Evolutionary conservation across 768 basidiomycete genomes (phyloP).

Genomic region (Rubroboletus satanas): DNA sequence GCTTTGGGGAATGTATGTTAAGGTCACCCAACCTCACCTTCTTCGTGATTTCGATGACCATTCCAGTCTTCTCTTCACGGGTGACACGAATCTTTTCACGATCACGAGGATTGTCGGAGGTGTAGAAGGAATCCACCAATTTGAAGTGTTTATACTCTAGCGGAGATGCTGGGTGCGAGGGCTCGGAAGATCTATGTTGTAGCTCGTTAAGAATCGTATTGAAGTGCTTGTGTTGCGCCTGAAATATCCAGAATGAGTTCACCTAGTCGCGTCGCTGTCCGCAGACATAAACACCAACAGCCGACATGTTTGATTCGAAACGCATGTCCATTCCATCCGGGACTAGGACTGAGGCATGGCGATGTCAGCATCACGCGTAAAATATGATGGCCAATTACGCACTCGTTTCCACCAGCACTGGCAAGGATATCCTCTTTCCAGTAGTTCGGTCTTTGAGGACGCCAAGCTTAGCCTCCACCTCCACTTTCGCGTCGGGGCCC

Average conservation of each 20-base stretch:
- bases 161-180: conserved; percentile 51
- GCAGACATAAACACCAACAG: conserved; percentile 46
- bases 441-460: conserved; percentile 55
- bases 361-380: conserved; percentile 3
- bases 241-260: conserved; percentile 15
- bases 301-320: conserved; percentile 93
- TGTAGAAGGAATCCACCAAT: conserved; percentile 78
- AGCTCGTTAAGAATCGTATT: conserved; percentile 85
- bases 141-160: conserved; percentile 74
- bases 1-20: conserved; percentile 81
- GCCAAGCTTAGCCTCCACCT: conserved; percentile 91
- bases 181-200: conserved; percentile 51
- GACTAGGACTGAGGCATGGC: conserved; percentile 51
- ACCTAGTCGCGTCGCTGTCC: conserved; percentile 2
- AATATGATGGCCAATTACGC: conserved; percentile 30
- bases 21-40: conserved; percentile 86
- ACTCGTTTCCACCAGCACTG: conserved; percentile 85
- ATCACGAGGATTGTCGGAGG: conserved; percentile 36
- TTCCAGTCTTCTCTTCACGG: conserved; percentile 67
- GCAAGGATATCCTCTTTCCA: conserved; percentile 59
- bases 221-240: conserved; percentile 86
- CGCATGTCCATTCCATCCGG: conserved; percentile 60
- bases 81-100: conserved; percentile 77
- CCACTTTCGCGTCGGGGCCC: conserved; percentile 51
- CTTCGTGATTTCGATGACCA: conserved; percentile 61